phyloP scores from a whole-genome alignment of 306 rosid species.

The Glycine latifolia region DNA sequence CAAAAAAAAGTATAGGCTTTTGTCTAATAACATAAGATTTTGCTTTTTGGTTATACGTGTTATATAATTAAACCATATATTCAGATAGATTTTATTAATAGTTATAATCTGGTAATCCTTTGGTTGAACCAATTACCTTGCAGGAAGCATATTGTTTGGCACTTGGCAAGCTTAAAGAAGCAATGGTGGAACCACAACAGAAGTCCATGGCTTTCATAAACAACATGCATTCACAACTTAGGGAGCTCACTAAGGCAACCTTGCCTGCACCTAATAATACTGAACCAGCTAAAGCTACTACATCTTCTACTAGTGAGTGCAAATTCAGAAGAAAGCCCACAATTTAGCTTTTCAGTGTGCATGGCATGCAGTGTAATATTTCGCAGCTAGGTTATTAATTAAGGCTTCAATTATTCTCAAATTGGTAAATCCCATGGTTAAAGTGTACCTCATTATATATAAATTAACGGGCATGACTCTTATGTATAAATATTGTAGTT shows the following conservation, averaged over 20 bases:
- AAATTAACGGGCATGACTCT: neutral
- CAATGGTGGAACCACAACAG: constrained; percentile 82
- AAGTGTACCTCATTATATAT: neutral
- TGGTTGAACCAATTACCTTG: constrained; percentile 16
- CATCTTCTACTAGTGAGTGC: constrained; percentile 54
- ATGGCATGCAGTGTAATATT: neutral
- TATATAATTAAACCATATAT: no score
- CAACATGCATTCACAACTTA: constrained; percentile 78
- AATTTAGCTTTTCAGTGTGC: constrained; percentile 3
- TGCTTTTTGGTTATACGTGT: no score
- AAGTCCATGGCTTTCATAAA: constrained; percentile 76
- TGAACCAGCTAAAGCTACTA: constrained; percentile 29
- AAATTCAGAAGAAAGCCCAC: constrained; percentile 36
- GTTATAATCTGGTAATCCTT: neutral
- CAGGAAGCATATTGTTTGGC: constrained; percentile 87
- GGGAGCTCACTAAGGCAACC: constrained; percentile 55
- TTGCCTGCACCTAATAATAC: constrained; percentile 23
- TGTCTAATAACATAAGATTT: no score
- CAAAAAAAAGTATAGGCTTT: no score
- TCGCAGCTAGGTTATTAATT: constrained; percentile 1
- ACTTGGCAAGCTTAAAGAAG: constrained; percentile 75
- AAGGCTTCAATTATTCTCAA: neutral
- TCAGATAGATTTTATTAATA: neutral
- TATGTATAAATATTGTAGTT: neutral
- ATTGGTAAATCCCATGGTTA: neutral